Base-by-base conservation (phyloP, 2,329 filamentous ascomycete species). In the Trichoderma sp. region DNA sequence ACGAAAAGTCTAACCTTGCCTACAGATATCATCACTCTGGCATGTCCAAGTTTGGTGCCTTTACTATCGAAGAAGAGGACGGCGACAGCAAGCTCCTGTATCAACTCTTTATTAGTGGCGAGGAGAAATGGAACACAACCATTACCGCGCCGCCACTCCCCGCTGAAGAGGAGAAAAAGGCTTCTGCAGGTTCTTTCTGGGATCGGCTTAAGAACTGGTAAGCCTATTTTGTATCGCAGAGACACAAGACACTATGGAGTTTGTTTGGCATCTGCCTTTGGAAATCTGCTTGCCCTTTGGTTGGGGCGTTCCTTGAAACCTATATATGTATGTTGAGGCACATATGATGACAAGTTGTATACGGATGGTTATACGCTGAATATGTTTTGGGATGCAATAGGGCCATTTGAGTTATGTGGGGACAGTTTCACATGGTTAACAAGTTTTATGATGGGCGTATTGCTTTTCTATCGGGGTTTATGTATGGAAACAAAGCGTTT, bases 1-100 rank as follows among this genome's bases (percentile, higher is more conserved):
- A n/a, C 5, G 11, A 34, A 26, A 37, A 10, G 5, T 4, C 71
- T 74, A 21, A 74, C 65, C 14, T 16, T 4, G 11, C 1, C 14
- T 21, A 2, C 10, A 91, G 89, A 74, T 94, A 96, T 74, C 86
- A 95, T 56, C 91, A 95, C 10, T 87, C 90, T 69, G 95, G 95
- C 1, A 94, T 93, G 75, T 94, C 90, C 71, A 98, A 98, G 78
- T 95, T 97, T 79, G 92, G 95, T 2, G 75, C 79, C 2, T 80
- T 81, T 66, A 92, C 93, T 26, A 94, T 99, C 71, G 89, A 90
- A 70, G 89, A 88, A 67, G 85, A 87, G 5, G 83, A 86, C 2
- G 84, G 86, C 11, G 86, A 86, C 51, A 94, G 91, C 75, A 86
- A 90, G 51, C 82, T 99, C 43, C 90, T 89, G 58, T 98, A 97